Conservation (phyloP, 31 red algal genomes). For the Odonthalia washingtoniensis region DNA sequence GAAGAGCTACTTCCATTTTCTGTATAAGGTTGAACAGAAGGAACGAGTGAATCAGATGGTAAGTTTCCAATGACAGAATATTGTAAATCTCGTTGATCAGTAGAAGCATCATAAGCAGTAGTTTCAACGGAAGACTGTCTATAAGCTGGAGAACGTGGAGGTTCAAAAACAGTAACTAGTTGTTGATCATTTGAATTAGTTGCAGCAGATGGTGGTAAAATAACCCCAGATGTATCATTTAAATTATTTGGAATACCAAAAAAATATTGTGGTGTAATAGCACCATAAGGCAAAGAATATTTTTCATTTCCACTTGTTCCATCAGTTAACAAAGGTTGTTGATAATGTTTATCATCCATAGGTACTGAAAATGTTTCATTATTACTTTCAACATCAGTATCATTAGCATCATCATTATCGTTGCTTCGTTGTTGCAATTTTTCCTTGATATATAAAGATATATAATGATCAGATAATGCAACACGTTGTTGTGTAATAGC, state of each 20-base stretch:
- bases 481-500: constrained; percentile 57
- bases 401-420: not conserved
- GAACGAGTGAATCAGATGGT: constrained; percentile 37
- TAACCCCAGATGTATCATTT: not conserved
- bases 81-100: constrained; percentile 33
- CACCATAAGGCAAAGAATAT: not conserved
- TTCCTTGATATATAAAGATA: constrained; percentile 23
- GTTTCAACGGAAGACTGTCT: constrained; percentile 26
- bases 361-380: not conserved
- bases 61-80: constrained; percentile 60
- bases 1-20: no score
- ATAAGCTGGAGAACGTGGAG: constrained; percentile 54
- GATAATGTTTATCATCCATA: not conserved
- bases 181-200: constrained; percentile 26
- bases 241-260: not conserved
- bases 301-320: not conserved
- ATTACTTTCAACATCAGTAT: not conserved
- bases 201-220: not conserved
- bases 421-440: not conserved
- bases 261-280: not conserved
- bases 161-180: constrained; percentile 35
- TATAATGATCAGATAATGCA: constrained; percentile 47
- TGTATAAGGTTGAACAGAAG: not conserved
- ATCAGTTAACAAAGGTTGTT: not conserved
- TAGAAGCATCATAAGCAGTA: constrained; percentile 45